phyloP scores from a whole-genome alignment of 164 flowering plant species.

The Vitis labrusca region DNA sequence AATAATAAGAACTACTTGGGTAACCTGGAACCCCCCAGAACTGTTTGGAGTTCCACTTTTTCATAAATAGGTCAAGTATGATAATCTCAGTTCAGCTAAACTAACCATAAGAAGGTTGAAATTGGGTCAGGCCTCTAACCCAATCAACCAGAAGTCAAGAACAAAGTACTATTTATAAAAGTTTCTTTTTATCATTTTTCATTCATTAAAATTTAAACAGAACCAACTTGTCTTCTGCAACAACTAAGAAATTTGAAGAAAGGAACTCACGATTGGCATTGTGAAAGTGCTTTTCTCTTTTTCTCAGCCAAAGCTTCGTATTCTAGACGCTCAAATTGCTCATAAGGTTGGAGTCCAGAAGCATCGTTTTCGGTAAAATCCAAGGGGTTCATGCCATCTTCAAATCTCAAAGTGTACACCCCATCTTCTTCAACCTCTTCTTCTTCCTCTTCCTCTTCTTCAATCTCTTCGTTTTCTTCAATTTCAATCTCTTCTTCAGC shows the following conservation, averaged over 20 bases:
- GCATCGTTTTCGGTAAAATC: constrained; percentile 47
- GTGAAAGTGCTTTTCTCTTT: constrained; percentile 51
- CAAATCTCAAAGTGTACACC: constrained; percentile 35
- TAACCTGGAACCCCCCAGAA: too few relatives aligned
- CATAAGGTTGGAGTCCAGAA: constrained; percentile 39
- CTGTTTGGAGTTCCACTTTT: too few relatives aligned
- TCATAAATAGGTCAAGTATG: too few relatives aligned
- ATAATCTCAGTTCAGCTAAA: too few relatives aligned
- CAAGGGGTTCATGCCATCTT: constrained; percentile 54
- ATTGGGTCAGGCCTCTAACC: too few relatives aligned
- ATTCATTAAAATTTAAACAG: background rate
- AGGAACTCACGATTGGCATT: constrained; percentile 10
- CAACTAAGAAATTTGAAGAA: background rate
- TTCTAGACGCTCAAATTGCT: constrained; percentile 60
- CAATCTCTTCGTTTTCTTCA: constrained; percentile 23
- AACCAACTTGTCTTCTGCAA: too few relatives aligned
- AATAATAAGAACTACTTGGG: too few relatives aligned
- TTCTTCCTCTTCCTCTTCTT: constrained; percentile 35
- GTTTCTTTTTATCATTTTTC: too few relatives aligned
- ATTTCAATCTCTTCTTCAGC: background rate
- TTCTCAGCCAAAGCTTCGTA: constrained; percentile 66
- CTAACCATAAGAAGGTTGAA: too few relatives aligned
- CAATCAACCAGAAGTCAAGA: too few relatives aligned
- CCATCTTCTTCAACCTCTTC: constrained; percentile 37
- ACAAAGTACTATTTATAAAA: too few relatives aligned